A percentile compares a stretch with the other conserved stretches of the same genome.
phyloP scores from a whole-genome alignment of 2,329 filamentous ascomycete species.

The Ascochyta koolunga region DNA sequence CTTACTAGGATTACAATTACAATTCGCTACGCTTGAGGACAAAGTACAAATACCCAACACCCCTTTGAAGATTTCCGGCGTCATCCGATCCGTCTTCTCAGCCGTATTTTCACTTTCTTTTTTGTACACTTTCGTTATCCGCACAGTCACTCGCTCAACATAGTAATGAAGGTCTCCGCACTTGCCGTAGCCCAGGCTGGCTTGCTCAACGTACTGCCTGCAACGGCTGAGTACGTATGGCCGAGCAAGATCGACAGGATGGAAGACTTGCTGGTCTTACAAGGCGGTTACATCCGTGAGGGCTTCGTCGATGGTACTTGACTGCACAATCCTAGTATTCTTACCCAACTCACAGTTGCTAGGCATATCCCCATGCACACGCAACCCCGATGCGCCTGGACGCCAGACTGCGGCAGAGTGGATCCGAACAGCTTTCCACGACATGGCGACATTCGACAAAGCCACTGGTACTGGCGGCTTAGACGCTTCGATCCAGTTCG shows the following conservation, averaged over 20 bases:
- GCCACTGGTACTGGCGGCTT: constrained; percentile 39
- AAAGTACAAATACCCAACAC: background rate
- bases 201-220: constrained; percentile 9
- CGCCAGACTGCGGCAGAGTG: constrained; percentile 36
- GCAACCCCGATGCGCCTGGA: constrained; percentile 22
- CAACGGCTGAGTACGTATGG: constrained; percentile 16
- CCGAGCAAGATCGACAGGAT: constrained; percentile 10
- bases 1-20: background rate
- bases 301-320: constrained; percentile 10
- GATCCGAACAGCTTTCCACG: constrained; percentile 46
- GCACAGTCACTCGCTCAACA: constrained; percentile 3
- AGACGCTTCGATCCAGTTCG: constrained; percentile 45
- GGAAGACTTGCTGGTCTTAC: constrained; percentile 17
- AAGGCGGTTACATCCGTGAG: constrained; percentile 10
- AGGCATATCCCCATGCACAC: constrained; percentile 25
- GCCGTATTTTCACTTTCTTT: background rate
- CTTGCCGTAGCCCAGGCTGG: constrained; percentile 5
- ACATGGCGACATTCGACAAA: constrained; percentile 39
- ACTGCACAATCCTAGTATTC: background rate
- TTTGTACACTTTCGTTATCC: background rate
- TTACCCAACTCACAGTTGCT: background rate
- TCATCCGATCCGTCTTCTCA: background rate
- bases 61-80: background rate
- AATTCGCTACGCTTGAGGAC: background rate
- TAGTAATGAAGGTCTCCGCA: constrained; percentile 5